Evolutionary conservation across 371 early-diverging fungal species (phyloP), one percentile per base, ranked within the genome.

Genomic region (Syncephalastrum racemosum): DNA sequence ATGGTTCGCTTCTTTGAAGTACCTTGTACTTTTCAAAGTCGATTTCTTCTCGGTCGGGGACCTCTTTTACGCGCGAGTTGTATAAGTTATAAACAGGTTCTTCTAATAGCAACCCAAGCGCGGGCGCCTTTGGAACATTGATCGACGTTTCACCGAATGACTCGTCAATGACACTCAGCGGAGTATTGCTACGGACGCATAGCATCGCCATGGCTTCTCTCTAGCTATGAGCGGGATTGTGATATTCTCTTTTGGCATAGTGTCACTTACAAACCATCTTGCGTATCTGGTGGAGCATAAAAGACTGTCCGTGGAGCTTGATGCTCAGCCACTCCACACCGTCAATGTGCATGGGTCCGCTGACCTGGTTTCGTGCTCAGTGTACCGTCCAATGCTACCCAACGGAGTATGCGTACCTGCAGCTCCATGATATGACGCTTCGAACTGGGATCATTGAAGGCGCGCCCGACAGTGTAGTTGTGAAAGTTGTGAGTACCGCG

Each of bases 221-320:
- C 16, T 25, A 50, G 42, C 16, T 50, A 13, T 43, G 36, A 31
- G 36, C 12, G 10, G 10, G 23, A n/a, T 15, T 15, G 48, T 13
- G 22, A 55, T 25, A 50, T 25, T 16, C 2, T 15, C 10, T 18
- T 43, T 3, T 19, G n/a, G n/a, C n/a, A 8, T 19, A 47, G 22
- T 27, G 3, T 19, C 20, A 60, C 73, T 80, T 68, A 63, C 95
- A 92, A 52, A 99, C 90, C 99, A 99, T 99, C 68, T 99, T 99
- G 57, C 99, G 91, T 59, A 99, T 99, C 77, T 98, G 99, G 75
- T 99, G 99, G 20, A 99, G 81, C 95, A 99, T 95, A 67, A 99
- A 99, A 25, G 97, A 92, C 78, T 99, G 99, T 1, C 99, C 99
- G 58, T 93, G 88, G 20, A 99, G 90, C 62, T 87, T 89, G 22